Evolutionary conservation across 2,329 filamentous ascomycete genomes (phyloP).

Genomic region (Fusarium kyushuense): DNA sequence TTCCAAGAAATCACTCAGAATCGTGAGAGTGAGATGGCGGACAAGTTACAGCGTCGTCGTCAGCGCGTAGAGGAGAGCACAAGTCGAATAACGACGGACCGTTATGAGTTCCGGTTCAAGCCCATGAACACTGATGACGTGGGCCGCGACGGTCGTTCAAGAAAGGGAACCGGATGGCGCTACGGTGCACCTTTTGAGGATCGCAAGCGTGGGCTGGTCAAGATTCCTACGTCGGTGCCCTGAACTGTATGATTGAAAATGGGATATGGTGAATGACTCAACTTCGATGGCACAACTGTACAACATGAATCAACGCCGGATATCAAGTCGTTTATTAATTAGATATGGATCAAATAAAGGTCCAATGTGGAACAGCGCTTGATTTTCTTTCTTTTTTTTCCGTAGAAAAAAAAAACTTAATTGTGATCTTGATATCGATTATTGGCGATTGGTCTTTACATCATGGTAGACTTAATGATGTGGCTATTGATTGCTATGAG

Average conservation of each 20-base stretch:
- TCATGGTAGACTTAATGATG: background rate
- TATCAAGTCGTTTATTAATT: constrained; percentile 43
- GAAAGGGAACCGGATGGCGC: constrained; percentile 68
- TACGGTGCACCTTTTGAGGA: constrained; percentile 74
- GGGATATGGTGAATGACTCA: constrained; percentile 21
- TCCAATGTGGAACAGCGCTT: constrained; percentile 25
- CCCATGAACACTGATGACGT: constrained; percentile 68
- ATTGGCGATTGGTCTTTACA: background rate
- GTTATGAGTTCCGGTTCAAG: constrained; percentile 74
- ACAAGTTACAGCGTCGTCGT: constrained; percentile 7
- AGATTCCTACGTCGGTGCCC: constrained; percentile 74
- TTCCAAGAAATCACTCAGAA: constrained; percentile 60
- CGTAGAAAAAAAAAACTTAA: too few species aligned
- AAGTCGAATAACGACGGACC: constrained; percentile 60
- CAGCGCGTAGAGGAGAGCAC: constrained; percentile 52
- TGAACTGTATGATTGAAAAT: constrained; percentile 50
- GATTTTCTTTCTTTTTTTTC: background rate
- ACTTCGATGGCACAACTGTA: constrained; percentile 42
- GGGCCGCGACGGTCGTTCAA: constrained; percentile 65
- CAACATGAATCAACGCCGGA: constrained; percentile 44
- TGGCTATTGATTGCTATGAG: constrained; percentile 36
- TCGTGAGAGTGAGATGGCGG: constrained; percentile 57
- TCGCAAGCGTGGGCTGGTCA: constrained; percentile 71
- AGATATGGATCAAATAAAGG: constrained; percentile 23
- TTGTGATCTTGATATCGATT: background rate